These are phyloP conservation scores for Zygosaccharomyces bisporus DNA, from an alignment of 805 yeast genomes.

Conservation along the genomic window DNA sequence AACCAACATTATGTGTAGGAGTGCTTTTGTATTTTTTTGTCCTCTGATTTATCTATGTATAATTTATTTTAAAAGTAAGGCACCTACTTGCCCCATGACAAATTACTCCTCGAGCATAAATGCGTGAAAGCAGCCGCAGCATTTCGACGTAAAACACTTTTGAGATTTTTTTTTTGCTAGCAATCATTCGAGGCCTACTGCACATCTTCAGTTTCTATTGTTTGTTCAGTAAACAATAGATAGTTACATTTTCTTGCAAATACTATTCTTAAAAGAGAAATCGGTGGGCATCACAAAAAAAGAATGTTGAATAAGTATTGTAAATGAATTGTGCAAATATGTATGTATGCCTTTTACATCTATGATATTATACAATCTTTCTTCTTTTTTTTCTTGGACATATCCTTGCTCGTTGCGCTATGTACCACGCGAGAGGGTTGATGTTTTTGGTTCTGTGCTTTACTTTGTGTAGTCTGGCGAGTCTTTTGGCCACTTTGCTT, in stretches of 20 bases:
- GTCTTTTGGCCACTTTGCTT: neutral
- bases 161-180: no score
- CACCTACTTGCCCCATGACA: no score
- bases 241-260: neutral
- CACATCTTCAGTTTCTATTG: neutral
- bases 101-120: no score
- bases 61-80: no score
- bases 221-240: neutral
- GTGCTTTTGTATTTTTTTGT: no score
- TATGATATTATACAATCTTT: constrained; percentile 13
- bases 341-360: neutral
- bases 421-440: constrained; percentile 4
- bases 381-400: constrained; percentile 18
- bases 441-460: constrained; percentile 1
- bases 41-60: no score
- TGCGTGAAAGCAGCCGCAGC: no score
- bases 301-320: neutral
- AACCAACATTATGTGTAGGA: no score
- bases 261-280: no score
- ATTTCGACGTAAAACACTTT: no score
- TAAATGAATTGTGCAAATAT: neutral
- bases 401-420: constrained; percentile 1
- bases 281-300: neutral
- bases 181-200: neutral
- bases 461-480: constrained; percentile 6